These are phyloP conservation scores for Tulasnella sp. DNA, from an alignment of 768 basidiomycete genomes.

Conservation along the genomic window DNA sequence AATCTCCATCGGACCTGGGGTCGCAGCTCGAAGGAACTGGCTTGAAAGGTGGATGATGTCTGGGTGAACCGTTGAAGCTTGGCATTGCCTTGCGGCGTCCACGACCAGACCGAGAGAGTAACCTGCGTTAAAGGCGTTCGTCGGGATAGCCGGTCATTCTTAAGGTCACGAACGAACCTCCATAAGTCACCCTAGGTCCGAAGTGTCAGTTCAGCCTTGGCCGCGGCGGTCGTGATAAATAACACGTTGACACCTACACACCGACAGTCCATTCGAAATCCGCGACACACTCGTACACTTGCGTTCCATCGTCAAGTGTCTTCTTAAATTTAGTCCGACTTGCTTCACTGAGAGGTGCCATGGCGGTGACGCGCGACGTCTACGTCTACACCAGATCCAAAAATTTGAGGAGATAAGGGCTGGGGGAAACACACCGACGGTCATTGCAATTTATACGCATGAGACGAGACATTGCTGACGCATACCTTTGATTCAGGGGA, in stretches of 20 bases:
- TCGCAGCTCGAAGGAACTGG: constrained; percentile 10
- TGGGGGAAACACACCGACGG: not conserved
- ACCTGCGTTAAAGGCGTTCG: not conserved
- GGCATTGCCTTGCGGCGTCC: not conserved
- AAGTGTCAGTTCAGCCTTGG: not conserved
- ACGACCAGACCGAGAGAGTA: not conserved
- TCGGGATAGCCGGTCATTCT: not conserved
- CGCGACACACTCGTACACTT: not conserved
- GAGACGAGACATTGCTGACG: not conserved
- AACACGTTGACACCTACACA: not conserved
- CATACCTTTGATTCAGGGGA: not conserved
- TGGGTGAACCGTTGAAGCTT: not conserved
- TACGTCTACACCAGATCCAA: no score
- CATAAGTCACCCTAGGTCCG: constrained; percentile 3
- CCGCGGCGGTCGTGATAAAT: not conserved
- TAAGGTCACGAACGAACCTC: not conserved
- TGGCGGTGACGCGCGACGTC: not conserved
- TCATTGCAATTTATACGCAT: not conserved
- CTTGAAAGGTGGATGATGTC: not conserved
- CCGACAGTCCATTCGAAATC: constrained; percentile 7
- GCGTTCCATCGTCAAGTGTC: not conserved
- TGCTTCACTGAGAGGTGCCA: not conserved
- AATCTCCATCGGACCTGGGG: not conserved
- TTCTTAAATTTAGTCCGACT: not conserved
- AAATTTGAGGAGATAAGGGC: not conserved